Evolutionary conservation across 2,329 filamentous ascomycete genomes (phyloP), one percentile per base, ranked within the genome.

Genomic region (Pyricularia pennisetigena): DNA sequence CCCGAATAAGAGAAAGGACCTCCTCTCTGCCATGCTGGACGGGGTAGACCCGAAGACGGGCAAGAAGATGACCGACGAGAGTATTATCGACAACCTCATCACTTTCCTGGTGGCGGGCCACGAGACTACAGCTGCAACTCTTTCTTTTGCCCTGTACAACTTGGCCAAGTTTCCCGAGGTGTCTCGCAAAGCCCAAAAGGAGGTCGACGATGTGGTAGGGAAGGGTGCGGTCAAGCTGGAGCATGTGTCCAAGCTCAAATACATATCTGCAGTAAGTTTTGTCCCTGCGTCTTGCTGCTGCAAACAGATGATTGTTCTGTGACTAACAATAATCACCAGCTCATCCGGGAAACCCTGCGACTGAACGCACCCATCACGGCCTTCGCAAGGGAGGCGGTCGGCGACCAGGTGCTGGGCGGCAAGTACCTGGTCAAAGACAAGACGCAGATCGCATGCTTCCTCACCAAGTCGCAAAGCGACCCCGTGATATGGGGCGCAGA

Each of bases 401-500:
- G 79, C 14, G 81, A 86, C 67, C 80, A 79, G 3, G 73, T 90
- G 2, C 76, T 90, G 64, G 81, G 80, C 12, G 88, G 88, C 8
- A 88, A 89, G 72, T 92, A 90, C 69, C 76, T 80, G 20, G 75
- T 92, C 26, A 75, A 79, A 10, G 83, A 68, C 82, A 81, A 3
- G 82, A 89, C 68, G 69, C 79, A 0, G 76, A 89, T 26, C 69
- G 79, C 0, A 72, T 82, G 10, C 72, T 90, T 1, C 73, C 91
- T 1, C 75, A 80, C 41, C 82, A 82, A 63, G 75, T 85, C 3
- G 7, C 89, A 92, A 59, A 75, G 82, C 0, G 90, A 93, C 72
- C 87, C 87, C 0, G 78, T 78, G 1, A 85, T 91, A 0, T 93
- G 81, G 66, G 90, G 90, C 0, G 82, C 85, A 0, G 88, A 91